Evolutionary conservation across 169 alveolate species (phyloP).

Genomic region (Toxoplasma gondii): DNA sequence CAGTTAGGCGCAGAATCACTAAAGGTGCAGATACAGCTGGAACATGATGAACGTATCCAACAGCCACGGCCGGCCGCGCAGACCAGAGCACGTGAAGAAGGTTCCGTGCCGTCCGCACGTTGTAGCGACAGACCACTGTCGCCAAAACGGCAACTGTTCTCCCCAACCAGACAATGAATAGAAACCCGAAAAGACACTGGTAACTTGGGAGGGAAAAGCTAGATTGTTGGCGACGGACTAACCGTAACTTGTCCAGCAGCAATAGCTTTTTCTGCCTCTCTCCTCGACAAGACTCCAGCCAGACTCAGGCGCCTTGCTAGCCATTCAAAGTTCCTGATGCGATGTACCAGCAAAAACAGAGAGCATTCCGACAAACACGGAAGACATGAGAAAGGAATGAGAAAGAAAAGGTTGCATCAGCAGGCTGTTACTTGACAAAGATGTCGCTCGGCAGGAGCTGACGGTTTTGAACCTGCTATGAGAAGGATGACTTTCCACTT

Average conservation of each 20-base stretch:
- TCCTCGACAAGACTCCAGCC: slow-evolving; percentile 20
- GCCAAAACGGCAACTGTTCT: not conserved
- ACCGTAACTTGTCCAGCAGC: slow-evolving; percentile 44
- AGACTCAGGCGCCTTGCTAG: slow-evolving; percentile 41
- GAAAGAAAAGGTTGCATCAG: not conserved
- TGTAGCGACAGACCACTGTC: not conserved
- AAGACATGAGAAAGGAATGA: too few relatives aligned
- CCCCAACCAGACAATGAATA: not conserved
- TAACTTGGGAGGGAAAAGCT: too few relatives aligned
- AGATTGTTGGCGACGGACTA: not conserved
- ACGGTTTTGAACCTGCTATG: too few relatives aligned
- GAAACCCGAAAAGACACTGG: too few relatives aligned
- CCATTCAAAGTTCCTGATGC: slow-evolving; percentile 33
- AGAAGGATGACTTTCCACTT: too few relatives aligned
- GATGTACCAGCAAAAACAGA: not conserved
- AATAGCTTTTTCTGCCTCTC: slow-evolving; percentile 28
- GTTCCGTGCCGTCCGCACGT: too few relatives aligned
- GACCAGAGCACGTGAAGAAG: too few relatives aligned
- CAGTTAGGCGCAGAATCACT: too few relatives aligned
- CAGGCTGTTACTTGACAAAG: too few relatives aligned
- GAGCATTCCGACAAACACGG: not conserved
- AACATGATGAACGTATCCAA: too few relatives aligned
- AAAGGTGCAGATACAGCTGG: too few relatives aligned
- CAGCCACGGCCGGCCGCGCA: not conserved
- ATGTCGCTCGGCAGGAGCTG: too few relatives aligned